These are phyloP conservation scores for Hyaloscypha hepaticicola DNA, from an alignment of 495 filamentous ascomycete genomes.

Conservation along the genomic window DNA sequence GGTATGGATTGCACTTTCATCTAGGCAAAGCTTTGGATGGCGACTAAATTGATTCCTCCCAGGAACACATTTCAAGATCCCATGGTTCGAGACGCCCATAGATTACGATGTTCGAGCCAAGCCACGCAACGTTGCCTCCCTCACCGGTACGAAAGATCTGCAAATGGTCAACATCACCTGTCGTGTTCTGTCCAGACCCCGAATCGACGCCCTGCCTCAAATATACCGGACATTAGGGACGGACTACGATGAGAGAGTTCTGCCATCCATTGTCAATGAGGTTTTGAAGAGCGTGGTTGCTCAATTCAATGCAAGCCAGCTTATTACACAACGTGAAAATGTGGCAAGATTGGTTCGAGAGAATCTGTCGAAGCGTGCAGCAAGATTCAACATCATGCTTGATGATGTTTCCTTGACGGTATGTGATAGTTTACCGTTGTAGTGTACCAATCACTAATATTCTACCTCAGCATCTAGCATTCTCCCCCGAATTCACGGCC, in stretches of 20 bases:
- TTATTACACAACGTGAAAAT: slow-evolving; percentile 98
- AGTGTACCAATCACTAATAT: slow-evolving; percentile 26
- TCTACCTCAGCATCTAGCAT: slow-evolving; percentile 78
- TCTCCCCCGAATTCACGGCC: slow-evolving; percentile 98
- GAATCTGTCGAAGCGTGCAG: slow-evolving; percentile 85
- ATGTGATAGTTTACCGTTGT: slow-evolving; percentile 34
- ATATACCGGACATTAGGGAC: slow-evolving; percentile 95
- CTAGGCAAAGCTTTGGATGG: slow-evolving; percentile 12
- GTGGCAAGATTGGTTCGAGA: slow-evolving; percentile 89
- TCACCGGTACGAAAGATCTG: slow-evolving; percentile 97
- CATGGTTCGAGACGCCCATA: slow-evolving; percentile 96
- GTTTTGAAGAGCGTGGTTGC: slow-evolving; percentile 98
- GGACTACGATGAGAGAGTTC: slow-evolving; percentile 95
- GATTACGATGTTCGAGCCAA: slow-evolving; percentile 97
- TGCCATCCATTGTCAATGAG: slow-evolving; percentile 98
- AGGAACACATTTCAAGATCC: slow-evolving; percentile 92
- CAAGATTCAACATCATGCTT: slow-evolving; percentile 93
- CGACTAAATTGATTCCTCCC: slow-evolving; percentile 25
- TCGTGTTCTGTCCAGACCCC: slow-evolving; percentile 93
- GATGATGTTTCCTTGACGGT: slow-evolving; percentile 98
- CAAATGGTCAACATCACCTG: slow-evolving; percentile 99
- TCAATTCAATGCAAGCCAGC: slow-evolving; percentile 97
- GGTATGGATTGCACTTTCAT: slow-evolving; percentile 49
- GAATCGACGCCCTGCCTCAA: slow-evolving; percentile 83
- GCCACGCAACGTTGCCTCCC: slow-evolving; percentile 92